phyloP scores from a whole-genome alignment of 257 asterid species.

The Solanum piurae region DNA sequence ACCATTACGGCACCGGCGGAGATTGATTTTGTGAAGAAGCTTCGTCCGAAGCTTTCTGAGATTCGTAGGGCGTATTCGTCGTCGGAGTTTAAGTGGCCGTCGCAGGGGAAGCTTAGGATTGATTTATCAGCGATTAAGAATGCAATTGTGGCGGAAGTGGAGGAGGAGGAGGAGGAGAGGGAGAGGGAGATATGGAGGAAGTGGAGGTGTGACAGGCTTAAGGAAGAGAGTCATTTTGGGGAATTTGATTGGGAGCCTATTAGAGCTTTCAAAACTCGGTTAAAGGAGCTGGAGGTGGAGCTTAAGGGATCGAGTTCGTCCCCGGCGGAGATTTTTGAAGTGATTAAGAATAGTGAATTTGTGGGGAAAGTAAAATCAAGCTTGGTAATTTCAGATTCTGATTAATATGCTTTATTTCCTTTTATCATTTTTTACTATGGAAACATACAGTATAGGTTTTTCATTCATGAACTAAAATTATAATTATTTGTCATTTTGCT shows the following conservation, averaged over 20 bases:
- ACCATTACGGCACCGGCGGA: constrained; percentile 65
- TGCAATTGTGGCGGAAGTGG: constrained; percentile 74
- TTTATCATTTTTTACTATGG: background rate
- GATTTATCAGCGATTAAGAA: constrained; percentile 70
- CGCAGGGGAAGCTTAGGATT: constrained; percentile 45
- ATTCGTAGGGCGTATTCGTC: constrained; percentile 78
- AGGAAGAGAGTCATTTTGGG: constrained; percentile 57
- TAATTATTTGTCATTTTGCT: background rate
- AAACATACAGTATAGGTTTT: background rate
- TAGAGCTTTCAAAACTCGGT: constrained; percentile 54
- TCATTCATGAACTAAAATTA: background rate
- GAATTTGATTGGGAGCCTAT: constrained; percentile 72
- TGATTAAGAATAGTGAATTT: constrained; percentile 84
- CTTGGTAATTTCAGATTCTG: constrained; percentile 42
- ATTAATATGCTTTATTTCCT: background rate
- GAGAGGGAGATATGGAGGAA: constrained; percentile 39
- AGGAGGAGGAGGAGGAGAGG: constrained; percentile 29
- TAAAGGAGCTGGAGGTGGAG: constrained; percentile 75
- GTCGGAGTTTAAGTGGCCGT: constrained; percentile 70
- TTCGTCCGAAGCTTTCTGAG: constrained; percentile 70
- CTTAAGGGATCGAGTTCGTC: constrained; percentile 47
- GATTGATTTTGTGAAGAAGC: constrained; percentile 71
- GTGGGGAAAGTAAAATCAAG: constrained; percentile 84
- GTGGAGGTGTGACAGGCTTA: constrained; percentile 39
- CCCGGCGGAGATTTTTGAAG: constrained; percentile 53